phyloP scores from a whole-genome alignment of 169 alveolate species.

The Besnoitia besnoiti region DNA sequence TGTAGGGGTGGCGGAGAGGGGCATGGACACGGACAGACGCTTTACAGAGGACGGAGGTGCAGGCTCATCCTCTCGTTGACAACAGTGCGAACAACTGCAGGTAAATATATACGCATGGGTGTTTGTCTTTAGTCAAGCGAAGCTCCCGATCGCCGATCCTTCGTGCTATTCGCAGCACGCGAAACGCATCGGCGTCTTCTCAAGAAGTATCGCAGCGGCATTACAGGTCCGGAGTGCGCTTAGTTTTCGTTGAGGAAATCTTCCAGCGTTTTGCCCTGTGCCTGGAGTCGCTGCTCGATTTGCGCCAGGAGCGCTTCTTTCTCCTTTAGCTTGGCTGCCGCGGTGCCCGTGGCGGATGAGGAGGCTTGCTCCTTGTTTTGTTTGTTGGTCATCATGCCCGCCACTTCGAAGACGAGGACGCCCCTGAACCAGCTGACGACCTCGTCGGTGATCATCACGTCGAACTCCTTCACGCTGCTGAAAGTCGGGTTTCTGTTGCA shows the following conservation, averaged over 20 bases:
- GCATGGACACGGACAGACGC: no score
- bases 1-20: no score
- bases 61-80: no score
- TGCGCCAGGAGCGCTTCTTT: constrained; percentile 19
- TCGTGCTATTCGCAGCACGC: no score
- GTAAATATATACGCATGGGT: no score
- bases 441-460: constrained; percentile 49
- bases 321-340: constrained; percentile 26
- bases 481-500: neutral
- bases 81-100: no score
- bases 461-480: constrained; percentile 51
- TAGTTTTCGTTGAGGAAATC: neutral
- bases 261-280: neutral
- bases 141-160: no score
- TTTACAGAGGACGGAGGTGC: no score
- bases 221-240: neutral
- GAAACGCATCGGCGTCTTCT: no score
- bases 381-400: constrained; percentile 37
- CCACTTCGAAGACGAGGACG: constrained; percentile 62
- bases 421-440: constrained; percentile 59
- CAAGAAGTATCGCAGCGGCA: no score
- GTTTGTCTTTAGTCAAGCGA: no score
- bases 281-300: neutral
- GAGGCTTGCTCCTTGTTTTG: constrained; percentile 26
- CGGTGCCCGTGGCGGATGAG: neutral